phyloP scores from a whole-genome alignment of 2,329 filamentous ascomycete species.

The Clarireedia monteithiana region DNA sequence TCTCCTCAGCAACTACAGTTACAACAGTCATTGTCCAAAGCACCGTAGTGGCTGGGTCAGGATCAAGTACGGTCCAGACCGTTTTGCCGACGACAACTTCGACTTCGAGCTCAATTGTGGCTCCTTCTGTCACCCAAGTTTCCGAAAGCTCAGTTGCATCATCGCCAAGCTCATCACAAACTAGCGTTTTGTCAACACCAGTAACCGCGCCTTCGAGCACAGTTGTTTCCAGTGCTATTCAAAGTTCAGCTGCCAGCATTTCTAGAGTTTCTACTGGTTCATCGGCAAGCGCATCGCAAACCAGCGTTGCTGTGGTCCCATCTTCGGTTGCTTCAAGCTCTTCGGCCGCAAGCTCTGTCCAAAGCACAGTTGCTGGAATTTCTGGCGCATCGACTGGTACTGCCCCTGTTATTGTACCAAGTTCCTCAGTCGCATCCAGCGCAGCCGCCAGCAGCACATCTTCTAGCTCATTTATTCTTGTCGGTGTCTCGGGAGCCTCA shows the following conservation, averaged over 20 bases:
- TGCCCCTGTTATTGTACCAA: constrained; percentile 7
- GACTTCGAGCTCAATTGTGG: neutral
- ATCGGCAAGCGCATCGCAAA: neutral
- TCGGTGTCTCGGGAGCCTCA: neutral
- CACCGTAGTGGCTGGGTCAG: neutral
- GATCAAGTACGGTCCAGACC: neutral
- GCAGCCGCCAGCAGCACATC: neutral
- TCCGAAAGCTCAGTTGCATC: neutral
- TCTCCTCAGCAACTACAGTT: neutral
- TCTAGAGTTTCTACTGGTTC: neutral
- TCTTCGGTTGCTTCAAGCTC: neutral
- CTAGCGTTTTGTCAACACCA: neutral
- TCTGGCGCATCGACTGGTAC: constrained; percentile 9
- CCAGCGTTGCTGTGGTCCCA: neutral
- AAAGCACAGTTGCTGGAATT: neutral
- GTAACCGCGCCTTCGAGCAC: neutral
- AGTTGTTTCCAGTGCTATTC: neutral
- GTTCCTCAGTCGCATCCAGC: neutral
- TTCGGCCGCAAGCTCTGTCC: neutral
- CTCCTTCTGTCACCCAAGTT: neutral
- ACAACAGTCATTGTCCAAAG: neutral
- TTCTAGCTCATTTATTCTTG: neutral
- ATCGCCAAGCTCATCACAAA: neutral
- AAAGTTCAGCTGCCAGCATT: neutral
- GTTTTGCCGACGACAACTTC: neutral